Percentiles rank a stretch among this genome's conserved stretches.
phyloP scores from a whole-genome alignment of 768 basidiomycete genomes.

The Cyathus striatus region DNA sequence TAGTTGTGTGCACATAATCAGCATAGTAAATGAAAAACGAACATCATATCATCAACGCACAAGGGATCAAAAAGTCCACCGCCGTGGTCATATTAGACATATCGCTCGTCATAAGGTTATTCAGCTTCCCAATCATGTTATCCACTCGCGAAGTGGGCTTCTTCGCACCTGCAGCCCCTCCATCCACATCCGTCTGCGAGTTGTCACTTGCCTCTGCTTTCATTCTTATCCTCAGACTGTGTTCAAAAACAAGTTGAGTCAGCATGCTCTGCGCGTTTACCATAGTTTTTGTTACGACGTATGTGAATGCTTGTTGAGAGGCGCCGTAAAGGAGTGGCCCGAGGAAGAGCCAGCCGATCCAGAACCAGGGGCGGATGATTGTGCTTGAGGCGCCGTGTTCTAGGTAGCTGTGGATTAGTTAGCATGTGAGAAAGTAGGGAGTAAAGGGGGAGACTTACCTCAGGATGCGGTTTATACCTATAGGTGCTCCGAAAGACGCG shows the following conservation, averaged over 20 bases:
- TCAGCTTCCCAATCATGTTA: constrained; percentile 71
- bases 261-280: constrained; percentile 36
- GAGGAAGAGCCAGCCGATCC: constrained; percentile 49
- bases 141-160: background rate
- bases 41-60: constrained; percentile 1
- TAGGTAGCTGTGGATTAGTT: constrained; percentile 45
- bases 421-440: no score
- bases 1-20: background rate
- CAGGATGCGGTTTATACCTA: constrained; percentile 37
- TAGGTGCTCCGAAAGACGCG: constrained; percentile 26
- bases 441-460: no score
- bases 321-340: constrained; percentile 40
- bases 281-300: constrained; percentile 36
- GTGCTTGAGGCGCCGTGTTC: constrained; percentile 47
- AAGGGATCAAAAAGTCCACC: constrained; percentile 24
- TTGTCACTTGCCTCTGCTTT: constrained; percentile 29
- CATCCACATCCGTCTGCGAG: background rate
- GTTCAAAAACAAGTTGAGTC: constrained; percentile 37
- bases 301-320: constrained; percentile 50
- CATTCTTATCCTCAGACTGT: constrained; percentile 57
- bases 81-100: constrained; percentile 30
- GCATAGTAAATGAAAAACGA: background rate
- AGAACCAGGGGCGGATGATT: constrained; percentile 60
- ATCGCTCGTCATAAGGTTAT: constrained; percentile 74
- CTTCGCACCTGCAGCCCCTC: background rate